Evolutionary conservation across 2,329 filamentous ascomycete species (phyloP).

Genomic region (Ophiosphaerella korrae): DNA sequence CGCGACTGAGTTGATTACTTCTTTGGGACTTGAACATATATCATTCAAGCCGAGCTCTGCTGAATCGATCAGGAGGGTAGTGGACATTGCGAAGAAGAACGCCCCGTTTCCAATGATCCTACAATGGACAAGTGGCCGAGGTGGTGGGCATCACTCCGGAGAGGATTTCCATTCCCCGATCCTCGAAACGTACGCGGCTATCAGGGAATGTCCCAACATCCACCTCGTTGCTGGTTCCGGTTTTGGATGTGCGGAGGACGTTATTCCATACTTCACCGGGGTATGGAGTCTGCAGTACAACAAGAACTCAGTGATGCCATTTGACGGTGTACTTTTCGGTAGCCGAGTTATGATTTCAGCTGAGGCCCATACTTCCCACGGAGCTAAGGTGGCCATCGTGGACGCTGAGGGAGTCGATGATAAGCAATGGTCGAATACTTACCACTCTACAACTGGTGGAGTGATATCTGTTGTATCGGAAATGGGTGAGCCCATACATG

Average conservation of each 20-base stretch:
- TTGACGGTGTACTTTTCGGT: constrained; percentile 88
- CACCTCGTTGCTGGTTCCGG: constrained; percentile 89
- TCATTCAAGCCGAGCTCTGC: constrained; percentile 91
- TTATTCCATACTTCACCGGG: constrained; percentile 90
- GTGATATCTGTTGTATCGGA: constrained; percentile 94
- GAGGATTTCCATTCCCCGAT: constrained; percentile 96
- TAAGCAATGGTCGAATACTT: constrained; percentile 57
- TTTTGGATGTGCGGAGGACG: constrained; percentile 87
- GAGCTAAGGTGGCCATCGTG: constrained; percentile 87
- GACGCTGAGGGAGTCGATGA: constrained; percentile 85
- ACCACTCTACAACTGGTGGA: neutral
- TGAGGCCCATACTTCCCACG: constrained; percentile 85
- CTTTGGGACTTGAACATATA: constrained; percentile 89
- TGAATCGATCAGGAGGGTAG: constrained; percentile 84
- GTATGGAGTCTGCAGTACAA: constrained; percentile 85
- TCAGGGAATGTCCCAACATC: constrained; percentile 84
- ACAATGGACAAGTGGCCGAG: constrained; percentile 94
- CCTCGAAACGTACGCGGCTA: constrained; percentile 86
- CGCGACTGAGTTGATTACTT: constrained; percentile 83
- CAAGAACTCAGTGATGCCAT: constrained; percentile 92
- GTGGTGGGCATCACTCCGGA: constrained; percentile 91
- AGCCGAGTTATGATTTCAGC: constrained; percentile 95
- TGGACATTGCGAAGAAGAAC: constrained; percentile 94
- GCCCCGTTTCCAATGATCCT: constrained; percentile 89
- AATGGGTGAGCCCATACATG: constrained; percentile 97